phyloP scores from a whole-genome alignment of 305 asterid species.

The Rubia peregrina region DNA sequence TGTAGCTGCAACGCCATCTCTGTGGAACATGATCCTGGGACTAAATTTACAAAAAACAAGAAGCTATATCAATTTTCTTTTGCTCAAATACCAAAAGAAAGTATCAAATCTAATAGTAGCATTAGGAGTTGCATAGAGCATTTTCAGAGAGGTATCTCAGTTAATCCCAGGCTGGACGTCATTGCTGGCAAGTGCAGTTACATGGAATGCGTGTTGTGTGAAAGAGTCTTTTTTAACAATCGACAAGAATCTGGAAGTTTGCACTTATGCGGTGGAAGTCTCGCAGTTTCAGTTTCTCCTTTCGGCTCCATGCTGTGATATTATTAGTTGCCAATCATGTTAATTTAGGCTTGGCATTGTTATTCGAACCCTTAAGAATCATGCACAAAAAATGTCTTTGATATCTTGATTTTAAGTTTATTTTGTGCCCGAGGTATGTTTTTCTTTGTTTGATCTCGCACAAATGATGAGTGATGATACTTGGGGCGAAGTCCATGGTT shows the following conservation, averaged over 20 bases:
- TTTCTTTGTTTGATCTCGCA: too few relatives aligned
- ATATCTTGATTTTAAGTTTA: background rate
- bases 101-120: conserved; percentile 27
- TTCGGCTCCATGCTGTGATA: conserved; percentile 32
- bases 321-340: background rate
- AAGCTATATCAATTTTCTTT: conserved; percentile 38
- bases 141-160: conserved; percentile 41
- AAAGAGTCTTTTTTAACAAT: conserved; percentile 42
- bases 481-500: too few relatives aligned
- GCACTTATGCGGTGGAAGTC: conserved; percentile 46
- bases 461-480: too few relatives aligned
- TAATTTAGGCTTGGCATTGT: background rate
- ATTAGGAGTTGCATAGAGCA: conserved; percentile 48
- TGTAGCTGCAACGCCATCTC: conserved; percentile 21
- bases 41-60: conserved; percentile 16
- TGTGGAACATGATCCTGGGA: conserved; percentile 9
- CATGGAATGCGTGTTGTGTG: conserved; percentile 39
- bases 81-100: conserved; percentile 26
- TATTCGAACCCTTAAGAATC: background rate
- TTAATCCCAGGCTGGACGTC: conserved; percentile 20
- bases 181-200: conserved; percentile 44
- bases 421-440: too few relatives aligned
- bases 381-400: background rate
- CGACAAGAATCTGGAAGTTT: conserved; percentile 59
- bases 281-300: conserved; percentile 36